phyloP scores from a whole-genome alignment of 78 protist species.

The Acrasis kona region DNA sequence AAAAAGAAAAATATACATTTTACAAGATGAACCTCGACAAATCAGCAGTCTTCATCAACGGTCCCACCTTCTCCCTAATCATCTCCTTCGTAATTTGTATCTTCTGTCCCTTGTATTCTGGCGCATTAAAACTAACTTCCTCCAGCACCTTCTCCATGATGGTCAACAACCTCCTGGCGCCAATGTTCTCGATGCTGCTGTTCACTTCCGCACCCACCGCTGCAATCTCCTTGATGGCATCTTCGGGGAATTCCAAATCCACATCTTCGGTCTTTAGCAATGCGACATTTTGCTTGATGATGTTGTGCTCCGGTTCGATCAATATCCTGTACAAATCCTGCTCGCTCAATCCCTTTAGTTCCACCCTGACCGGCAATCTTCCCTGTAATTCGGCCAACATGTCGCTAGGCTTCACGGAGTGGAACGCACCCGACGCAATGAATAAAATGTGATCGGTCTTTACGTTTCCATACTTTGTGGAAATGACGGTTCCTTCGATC shows the following conservation, averaged over 20 bases:
- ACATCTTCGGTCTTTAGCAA: constrained; percentile 58
- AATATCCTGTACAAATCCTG: constrained; percentile 61
- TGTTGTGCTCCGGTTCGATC: constrained; percentile 74
- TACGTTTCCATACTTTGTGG: constrained; percentile 71
- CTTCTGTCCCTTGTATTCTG: constrained; percentile 20
- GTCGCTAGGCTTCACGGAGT: constrained; percentile 37
- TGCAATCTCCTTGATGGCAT: constrained; percentile 60
- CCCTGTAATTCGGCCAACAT: constrained; percentile 75
- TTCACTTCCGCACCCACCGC: constrained; percentile 59
- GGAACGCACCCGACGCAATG: constrained; percentile 82
- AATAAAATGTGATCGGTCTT: constrained; percentile 82
- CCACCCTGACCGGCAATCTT: constrained; percentile 80
- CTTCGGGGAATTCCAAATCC: constrained; percentile 51
- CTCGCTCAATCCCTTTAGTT: constrained; percentile 64
- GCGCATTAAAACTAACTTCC: constrained; percentile 54
- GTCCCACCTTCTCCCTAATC: constrained; percentile 10
- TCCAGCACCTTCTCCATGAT: constrained; percentile 60
- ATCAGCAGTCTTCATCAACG: background rate
- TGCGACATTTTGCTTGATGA: constrained; percentile 70
- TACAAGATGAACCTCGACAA: constrained; percentile 21
- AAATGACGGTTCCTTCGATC: constrained; percentile 73
- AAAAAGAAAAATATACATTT: too few relatives aligned
- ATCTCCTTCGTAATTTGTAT: constrained; percentile 1
- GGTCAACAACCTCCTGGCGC: constrained; percentile 78
- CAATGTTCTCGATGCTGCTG: constrained; percentile 69